Evolutionary conservation across 306 rosid species (phyloP).

Genomic region (Fragaria ananassa): DNA sequence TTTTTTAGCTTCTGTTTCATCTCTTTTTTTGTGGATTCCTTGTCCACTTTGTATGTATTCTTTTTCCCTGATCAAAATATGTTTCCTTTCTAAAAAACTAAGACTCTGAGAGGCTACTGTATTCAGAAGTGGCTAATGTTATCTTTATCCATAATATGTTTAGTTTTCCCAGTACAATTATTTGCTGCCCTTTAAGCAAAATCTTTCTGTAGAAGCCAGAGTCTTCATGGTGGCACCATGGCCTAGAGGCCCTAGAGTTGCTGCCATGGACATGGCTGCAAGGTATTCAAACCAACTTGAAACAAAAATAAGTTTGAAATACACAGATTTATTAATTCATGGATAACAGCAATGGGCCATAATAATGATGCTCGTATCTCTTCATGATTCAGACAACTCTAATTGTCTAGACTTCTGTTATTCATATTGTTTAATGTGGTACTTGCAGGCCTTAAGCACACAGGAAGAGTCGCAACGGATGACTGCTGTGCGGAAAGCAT

Average conservation of each 20-base stretch:
- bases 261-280: background rate
- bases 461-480: slow-evolving; percentile 88
- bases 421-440: slow-evolving; percentile 16
- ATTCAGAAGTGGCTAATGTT: background rate
- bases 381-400: background rate
- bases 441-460: slow-evolving; percentile 48
- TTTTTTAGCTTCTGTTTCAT: background rate
- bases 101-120: background rate
- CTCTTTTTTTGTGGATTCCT: background rate
- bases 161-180: background rate
- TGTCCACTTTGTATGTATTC: background rate
- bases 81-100: background rate
- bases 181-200: background rate
- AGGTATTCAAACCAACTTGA: background rate
- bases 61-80: background rate
- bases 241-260: background rate
- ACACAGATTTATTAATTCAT: background rate
- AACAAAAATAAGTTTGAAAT: background rate
- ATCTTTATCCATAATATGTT: background rate
- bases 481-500: slow-evolving; percentile 75
- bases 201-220: background rate
- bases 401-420: slow-evolving; percentile 10
- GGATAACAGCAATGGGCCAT: background rate
- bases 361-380: background rate
- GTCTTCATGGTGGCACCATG: background rate